A percentile compares a stretch with the other conserved stretches of the same genome.
These are phyloP conservation scores for Rhazya stricta DNA, from an alignment of 257 asterid genomes.

Conservation along the genomic window DNA sequence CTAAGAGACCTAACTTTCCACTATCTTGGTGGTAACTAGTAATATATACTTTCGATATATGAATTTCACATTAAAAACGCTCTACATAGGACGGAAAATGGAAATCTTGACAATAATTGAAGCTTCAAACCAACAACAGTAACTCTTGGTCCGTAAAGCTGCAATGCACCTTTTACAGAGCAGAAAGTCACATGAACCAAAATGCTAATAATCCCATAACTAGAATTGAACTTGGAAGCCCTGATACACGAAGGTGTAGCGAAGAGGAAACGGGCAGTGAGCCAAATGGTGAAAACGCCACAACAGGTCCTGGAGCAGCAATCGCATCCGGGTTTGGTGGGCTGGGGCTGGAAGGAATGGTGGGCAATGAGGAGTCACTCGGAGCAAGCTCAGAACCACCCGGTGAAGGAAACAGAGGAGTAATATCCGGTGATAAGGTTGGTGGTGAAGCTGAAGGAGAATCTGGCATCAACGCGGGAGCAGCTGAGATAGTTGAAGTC, in stretches of 20 bases:
- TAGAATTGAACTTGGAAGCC: constrained; percentile 25
- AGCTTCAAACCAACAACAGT: constrained; percentile 7
- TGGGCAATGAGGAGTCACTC: constrained; percentile 53
- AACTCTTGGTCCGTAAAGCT: constrained; percentile 3
- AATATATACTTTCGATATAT: background rate
- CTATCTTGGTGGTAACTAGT: background rate
- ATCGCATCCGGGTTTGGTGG: constrained; percentile 85
- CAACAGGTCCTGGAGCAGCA: constrained; percentile 47
- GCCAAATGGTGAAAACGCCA: constrained; percentile 43
- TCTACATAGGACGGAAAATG: background rate
- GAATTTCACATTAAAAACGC: background rate
- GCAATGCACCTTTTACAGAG: constrained; percentile 12
- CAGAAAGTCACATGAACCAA: constrained; percentile 26
- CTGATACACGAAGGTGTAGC: constrained; percentile 18
- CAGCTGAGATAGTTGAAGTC: constrained; percentile 74
- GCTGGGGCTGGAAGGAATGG: constrained; percentile 90
- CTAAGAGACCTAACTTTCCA: background rate
- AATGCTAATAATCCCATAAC: constrained; percentile 27
- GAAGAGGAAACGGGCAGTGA: constrained; percentile 44
- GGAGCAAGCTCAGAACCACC: constrained; percentile 73
- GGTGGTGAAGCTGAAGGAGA: constrained; percentile 55
- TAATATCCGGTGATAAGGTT: constrained; percentile 64
- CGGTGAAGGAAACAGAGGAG: constrained; percentile 74
- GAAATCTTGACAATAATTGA: background rate
- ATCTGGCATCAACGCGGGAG: constrained; percentile 69